Evolutionary conservation across 2,329 filamentous ascomycete species (phyloP).

Genomic region (Ophiostoma pallidulum): DNA sequence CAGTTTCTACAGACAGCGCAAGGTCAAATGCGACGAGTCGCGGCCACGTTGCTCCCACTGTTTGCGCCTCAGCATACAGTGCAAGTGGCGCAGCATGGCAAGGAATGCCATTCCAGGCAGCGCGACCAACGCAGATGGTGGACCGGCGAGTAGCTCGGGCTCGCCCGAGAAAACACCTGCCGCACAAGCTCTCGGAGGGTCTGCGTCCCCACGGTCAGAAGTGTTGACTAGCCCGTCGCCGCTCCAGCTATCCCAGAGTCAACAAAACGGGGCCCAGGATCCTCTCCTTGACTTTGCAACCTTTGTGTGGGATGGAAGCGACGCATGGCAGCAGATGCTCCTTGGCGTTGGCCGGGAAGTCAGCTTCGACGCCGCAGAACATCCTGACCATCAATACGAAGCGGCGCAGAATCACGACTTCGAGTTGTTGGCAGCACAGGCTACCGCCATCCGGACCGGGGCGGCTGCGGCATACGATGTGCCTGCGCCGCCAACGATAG

Average conservation of each 20-base stretch:
- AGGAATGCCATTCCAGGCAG: neutral
- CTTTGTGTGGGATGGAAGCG: conserved; percentile 37
- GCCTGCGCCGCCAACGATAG: no score
- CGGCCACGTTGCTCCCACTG: conserved; percentile 44
- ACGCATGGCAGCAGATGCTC: conserved; percentile 26
- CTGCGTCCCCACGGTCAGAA: no score
- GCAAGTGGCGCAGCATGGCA: conserved; percentile 32
- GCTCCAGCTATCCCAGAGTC: neutral
- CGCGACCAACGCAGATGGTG: conserved; percentile 14
- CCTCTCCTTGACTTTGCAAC: conserved; percentile 40
- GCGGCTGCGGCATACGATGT: no score
- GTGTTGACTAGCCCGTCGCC: neutral
- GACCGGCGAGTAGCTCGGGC: no score
- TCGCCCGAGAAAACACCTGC: no score
- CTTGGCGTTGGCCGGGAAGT: neutral
- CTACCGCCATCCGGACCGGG: no score
- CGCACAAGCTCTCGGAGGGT: no score
- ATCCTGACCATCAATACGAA: no score
- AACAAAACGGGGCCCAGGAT: conserved; percentile 26
- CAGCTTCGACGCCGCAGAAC: neutral
- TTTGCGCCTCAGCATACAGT: conserved; percentile 42
- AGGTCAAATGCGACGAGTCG: conserved; percentile 44
- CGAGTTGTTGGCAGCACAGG: no score
- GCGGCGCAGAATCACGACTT: no score
- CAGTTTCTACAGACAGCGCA: conserved; percentile 32